Conservation (phyloP, 257 asterid species). For the Verbena officinalis region DNA sequence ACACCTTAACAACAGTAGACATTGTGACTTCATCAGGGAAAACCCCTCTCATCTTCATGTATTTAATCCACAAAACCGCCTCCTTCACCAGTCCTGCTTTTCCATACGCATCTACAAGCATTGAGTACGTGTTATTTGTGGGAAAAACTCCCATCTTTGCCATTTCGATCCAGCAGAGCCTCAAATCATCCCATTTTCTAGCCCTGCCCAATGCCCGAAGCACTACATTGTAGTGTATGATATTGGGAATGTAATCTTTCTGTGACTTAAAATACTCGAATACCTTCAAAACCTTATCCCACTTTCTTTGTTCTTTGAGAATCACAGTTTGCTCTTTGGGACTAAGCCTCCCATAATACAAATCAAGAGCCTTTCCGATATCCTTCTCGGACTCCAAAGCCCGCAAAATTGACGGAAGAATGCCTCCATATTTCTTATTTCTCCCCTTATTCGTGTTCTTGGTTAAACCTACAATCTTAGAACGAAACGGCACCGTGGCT, state of each 20-base stretch:
- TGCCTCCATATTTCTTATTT: slow-evolving; percentile 64
- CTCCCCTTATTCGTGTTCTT: slow-evolving; percentile 47
- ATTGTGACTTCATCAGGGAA: slow-evolving; percentile 91
- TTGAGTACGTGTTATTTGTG: slow-evolving; percentile 79
- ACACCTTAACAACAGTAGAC: slow-evolving; percentile 82
- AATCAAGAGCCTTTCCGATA: slow-evolving; percentile 61
- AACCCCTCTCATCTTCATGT: slow-evolving; percentile 83
- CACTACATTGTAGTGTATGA: slow-evolving; percentile 90
- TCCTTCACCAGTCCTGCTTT: slow-evolving; percentile 90
- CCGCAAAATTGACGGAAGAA: slow-evolving; percentile 64
- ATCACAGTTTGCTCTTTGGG: slow-evolving; percentile 87
- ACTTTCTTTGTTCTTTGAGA: slow-evolving; percentile 81
- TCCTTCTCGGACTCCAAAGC: slow-evolving; percentile 62
- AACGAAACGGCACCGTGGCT: slow-evolving; percentile 48
- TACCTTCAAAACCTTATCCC: slow-evolving; percentile 78
- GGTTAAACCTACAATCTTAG: slow-evolving; percentile 49
- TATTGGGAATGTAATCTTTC: slow-evolving; percentile 75
- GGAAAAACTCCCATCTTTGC: slow-evolving; percentile 68
- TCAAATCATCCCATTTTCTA: slow-evolving; percentile 86
- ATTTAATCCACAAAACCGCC: slow-evolving; percentile 86
- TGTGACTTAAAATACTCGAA: slow-evolving; percentile 87
- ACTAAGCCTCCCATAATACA: slow-evolving; percentile 61
- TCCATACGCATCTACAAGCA: slow-evolving; percentile 97
- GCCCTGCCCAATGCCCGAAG: slow-evolving; percentile 85
- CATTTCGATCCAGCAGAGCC: slow-evolving; percentile 98